Conservation (phyloP, 2,329 filamentous ascomycete genomes). For the Xylariaceae sp. region DNA sequence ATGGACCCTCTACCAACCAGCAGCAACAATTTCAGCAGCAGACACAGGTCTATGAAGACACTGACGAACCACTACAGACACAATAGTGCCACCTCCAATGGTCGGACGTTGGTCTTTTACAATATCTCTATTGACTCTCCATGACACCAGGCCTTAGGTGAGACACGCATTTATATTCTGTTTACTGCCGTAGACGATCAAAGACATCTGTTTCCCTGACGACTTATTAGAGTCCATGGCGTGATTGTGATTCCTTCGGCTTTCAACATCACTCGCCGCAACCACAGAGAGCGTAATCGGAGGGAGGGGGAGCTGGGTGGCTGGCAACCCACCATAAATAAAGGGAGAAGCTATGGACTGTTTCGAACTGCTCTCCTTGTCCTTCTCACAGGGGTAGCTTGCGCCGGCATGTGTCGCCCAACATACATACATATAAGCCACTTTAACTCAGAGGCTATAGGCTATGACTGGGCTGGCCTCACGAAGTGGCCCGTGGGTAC, state of each 20-base stretch:
- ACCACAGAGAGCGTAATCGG: background rate
- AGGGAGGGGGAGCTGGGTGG: no score
- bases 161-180: background rate
- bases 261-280: background rate
- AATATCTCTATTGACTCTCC: background rate
- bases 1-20: slow-evolving; percentile 16
- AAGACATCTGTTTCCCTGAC: background rate
- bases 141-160: background rate
- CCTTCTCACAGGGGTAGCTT: no score
- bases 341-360: no score
- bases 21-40: slow-evolving; percentile 10
- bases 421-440: no score
- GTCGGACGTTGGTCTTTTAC: background rate
- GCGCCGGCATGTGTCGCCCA: no score
- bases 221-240: background rate
- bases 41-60: slow-evolving; percentile 17
- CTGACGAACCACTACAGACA: slow-evolving; percentile 13
- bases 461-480: no score
- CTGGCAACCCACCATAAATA: no score
- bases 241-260: background rate
- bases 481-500: no score
- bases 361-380: no score
- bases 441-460: no score
- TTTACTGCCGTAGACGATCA: background rate
- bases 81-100: background rate